These are phyloP conservation scores for Cryptococcus maquisensis DNA, from an alignment of 1,284 basidiomycete species.

Conservation along the genomic window DNA sequence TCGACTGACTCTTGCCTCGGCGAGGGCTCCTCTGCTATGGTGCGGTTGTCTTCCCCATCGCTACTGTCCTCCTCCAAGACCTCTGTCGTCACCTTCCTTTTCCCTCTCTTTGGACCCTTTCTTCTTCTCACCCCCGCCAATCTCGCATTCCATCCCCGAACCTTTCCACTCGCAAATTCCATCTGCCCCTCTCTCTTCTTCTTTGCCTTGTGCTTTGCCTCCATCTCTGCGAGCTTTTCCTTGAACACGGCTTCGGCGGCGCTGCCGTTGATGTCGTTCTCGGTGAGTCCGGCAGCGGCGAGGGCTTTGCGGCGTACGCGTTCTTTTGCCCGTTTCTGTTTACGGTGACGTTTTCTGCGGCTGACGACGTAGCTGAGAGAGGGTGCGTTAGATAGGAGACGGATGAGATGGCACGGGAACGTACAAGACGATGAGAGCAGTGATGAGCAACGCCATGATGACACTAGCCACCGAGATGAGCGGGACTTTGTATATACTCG, in stretches of 20 bases:
- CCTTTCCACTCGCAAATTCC: constrained; percentile 30
- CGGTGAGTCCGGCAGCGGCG: constrained; percentile 35
- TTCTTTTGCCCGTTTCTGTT: constrained; percentile 36
- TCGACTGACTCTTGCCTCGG: neutral
- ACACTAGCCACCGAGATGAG: constrained; percentile 44
- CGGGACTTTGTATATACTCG: constrained; percentile 43
- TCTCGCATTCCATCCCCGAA: constrained; percentile 35
- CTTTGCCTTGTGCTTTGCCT: constrained; percentile 27
- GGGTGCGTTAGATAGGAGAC: neutral
- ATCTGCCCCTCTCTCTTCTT: constrained; percentile 20
- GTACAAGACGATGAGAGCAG: constrained; percentile 38
- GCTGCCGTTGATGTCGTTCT: constrained; percentile 24
- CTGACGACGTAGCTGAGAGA: constrained; percentile 30
- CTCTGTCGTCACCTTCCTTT: constrained; percentile 8
- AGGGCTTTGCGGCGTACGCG: constrained; percentile 37
- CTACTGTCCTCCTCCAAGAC: constrained; percentile 9
- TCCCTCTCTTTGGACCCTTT: constrained; percentile 9
- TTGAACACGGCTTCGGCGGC: constrained; percentile 24
- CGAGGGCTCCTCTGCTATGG: neutral
- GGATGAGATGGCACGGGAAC: constrained; percentile 8
- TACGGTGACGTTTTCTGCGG: constrained; percentile 36
- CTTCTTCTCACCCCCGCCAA: constrained; percentile 14
- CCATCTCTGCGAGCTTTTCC: constrained; percentile 33
- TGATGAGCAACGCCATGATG: constrained; percentile 40
- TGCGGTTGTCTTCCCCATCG: neutral